Evolutionary conservation across 73 alveolate genomes (phyloP).

Genomic region (Loxodes magnus): DNA sequence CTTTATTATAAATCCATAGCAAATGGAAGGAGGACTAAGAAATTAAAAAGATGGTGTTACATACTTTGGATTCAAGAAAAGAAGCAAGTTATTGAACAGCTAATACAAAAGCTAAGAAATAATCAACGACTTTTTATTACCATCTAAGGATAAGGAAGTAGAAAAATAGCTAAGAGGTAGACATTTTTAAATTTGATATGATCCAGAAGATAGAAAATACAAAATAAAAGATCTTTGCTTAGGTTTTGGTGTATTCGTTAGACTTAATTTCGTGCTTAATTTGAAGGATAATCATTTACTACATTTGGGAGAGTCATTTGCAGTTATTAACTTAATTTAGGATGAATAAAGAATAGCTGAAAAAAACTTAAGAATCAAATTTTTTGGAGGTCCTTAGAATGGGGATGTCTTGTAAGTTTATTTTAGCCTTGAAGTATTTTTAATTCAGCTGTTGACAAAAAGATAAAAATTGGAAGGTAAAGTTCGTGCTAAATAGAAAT

Average conservation of each 20-base stretch:
- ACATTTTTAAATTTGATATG: conserved; percentile 40
- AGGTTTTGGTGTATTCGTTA: conserved; percentile 84
- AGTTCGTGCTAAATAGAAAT: conserved; percentile 52
- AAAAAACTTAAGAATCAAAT: conserved; percentile 21
- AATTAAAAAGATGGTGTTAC: conserved; percentile 55
- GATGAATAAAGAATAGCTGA: background rate
- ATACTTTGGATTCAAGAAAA: conserved; percentile 49
- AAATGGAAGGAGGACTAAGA: conserved; percentile 28
- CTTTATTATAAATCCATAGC: conserved; percentile 33
- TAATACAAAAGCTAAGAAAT: conserved; percentile 28
- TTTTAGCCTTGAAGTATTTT: no score
- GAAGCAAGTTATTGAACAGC: background rate
- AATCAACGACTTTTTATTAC: conserved; percentile 50
- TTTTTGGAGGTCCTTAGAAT: conserved; percentile 42
- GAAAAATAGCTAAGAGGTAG: conserved; percentile 42
- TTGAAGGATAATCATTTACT: conserved; percentile 63
- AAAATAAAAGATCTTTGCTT: conserved; percentile 63
- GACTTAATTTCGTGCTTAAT: conserved; percentile 43
- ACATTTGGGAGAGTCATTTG: conserved; percentile 75
- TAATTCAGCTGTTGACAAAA: no score
- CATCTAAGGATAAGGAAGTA: conserved; percentile 22
- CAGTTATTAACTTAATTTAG: conserved; percentile 38
- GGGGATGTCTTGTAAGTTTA: conserved; percentile 23
- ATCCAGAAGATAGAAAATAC: conserved; percentile 28
- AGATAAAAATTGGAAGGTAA: conserved; percentile 47